Percentiles rank a stretch among this genome's conserved stretches.
phyloP scores from a whole-genome alignment of 169 alveolate genomes.

The Besnoitia besnoiti region DNA sequence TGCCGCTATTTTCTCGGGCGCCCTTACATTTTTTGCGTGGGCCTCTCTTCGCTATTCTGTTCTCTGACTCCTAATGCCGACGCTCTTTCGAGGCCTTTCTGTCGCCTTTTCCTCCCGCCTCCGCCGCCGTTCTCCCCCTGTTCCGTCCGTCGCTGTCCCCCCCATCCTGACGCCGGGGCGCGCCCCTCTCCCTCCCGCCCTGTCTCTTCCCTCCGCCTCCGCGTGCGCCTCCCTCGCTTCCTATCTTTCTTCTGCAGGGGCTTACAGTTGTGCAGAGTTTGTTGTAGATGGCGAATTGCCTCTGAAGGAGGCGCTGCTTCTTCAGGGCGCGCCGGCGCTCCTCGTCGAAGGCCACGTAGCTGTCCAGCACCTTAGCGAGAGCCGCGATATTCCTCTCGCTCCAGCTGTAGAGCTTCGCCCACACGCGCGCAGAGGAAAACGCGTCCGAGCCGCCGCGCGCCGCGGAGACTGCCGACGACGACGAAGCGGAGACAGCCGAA shows the following conservation, averaged over 20 bases:
- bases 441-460: no score
- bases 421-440: background rate
- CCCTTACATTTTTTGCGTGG: no score
- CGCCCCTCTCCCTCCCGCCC: background rate
- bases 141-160: no score
- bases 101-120: no score
- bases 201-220: background rate
- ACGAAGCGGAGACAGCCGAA: no score
- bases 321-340: background rate
- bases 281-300: slow-evolving; percentile 36
- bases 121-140: no score
- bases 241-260: background rate
- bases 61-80: no score
- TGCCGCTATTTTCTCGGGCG: background rate
- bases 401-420: background rate
- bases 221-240: background rate
- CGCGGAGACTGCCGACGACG: no score
- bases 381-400: background rate
- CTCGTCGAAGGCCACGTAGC: background rate
- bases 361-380: background rate
- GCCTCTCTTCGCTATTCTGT: no score
- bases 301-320: slow-evolving; percentile 23
- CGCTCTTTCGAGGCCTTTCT: no score
- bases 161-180: background rate
- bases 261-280: slow-evolving; percentile 29